Percentiles rank a stretch among this genome's conserved stretches.
These are phyloP conservation scores for Huntiella abstrusa DNA, from an alignment of 2,329 filamentous ascomycete species.

Conservation along the genomic window DNA sequence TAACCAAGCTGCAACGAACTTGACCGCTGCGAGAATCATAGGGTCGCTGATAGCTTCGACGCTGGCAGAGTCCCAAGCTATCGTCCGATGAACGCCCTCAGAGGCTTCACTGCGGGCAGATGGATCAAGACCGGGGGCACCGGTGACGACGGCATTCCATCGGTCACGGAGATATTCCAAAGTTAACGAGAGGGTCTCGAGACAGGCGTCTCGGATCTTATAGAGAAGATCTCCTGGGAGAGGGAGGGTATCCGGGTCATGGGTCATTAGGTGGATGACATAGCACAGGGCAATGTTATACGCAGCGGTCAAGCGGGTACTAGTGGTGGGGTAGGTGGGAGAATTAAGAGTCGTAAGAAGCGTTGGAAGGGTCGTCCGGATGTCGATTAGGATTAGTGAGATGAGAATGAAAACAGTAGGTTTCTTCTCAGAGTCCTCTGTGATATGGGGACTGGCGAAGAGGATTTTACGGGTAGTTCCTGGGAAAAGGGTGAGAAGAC, in stretches of 20 bases:
- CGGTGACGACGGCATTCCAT: slow-evolving; percentile 49
- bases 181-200: slow-evolving; percentile 42
- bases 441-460: slow-evolving; percentile 26
- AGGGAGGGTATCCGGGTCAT: slow-evolving; percentile 23
- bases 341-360: slow-evolving; percentile 39
- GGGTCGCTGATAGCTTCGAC: slow-evolving; percentile 33
- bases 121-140: slow-evolving; percentile 40
- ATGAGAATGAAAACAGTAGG: slow-evolving; percentile 33
- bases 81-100: slow-evolving; percentile 27
- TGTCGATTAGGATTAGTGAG: slow-evolving; percentile 46
- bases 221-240: slow-evolving; percentile 28
- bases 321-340: slow-evolving; percentile 29
- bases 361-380: slow-evolving; percentile 41
- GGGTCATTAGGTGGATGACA: slow-evolving; percentile 36
- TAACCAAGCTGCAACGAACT: slow-evolving; percentile 46
- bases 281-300: slow-evolving; percentile 46
- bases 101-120: slow-evolving; percentile 29
- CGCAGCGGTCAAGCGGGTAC: slow-evolving; percentile 37
- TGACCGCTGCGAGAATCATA: slow-evolving; percentile 37
- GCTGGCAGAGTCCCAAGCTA: slow-evolving; percentile 40
- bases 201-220: slow-evolving; percentile 38
- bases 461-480: slow-evolving; percentile 26
- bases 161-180: slow-evolving; percentile 49
- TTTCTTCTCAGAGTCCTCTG: background rate
- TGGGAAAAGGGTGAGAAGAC: slow-evolving; percentile 37